Percentiles rank a stretch among this genome's conserved stretches.
Conservation (phyloP, 192 early-diverging fungal species). For the Umbelopsis ramanniana region DNA sequence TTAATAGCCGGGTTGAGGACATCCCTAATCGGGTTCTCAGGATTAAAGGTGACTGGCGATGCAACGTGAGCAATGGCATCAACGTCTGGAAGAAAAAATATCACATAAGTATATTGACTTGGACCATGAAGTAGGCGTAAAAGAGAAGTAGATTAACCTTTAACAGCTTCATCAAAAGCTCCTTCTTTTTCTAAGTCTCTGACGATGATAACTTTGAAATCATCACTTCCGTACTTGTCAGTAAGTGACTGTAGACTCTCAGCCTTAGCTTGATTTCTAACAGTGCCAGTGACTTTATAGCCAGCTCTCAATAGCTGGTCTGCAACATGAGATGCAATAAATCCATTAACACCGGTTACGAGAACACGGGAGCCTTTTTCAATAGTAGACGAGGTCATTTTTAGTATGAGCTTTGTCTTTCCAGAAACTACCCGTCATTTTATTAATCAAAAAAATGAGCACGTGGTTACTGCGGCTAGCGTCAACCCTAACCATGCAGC, state of each 20-base stretch:
- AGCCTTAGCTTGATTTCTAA: conserved; percentile 38
- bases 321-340: conserved; percentile 44
- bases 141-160: conserved; percentile 23
- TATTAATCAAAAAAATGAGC: too few relatives aligned
- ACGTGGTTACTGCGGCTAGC: too few relatives aligned
- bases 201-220: conserved; percentile 34
- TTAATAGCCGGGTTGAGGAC: conserved; percentile 49
- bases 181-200: conserved; percentile 36
- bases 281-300: conserved; percentile 44
- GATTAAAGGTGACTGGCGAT: conserved; percentile 37
- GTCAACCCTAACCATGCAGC: too few relatives aligned
- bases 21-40: conserved; percentile 35
- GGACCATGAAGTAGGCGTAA: neutral
- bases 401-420: neutral
- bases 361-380: neutral
- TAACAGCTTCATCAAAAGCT: conserved; percentile 52
- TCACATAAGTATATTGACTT: neutral
- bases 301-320: conserved; percentile 48
- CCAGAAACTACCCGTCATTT: too few relatives aligned
- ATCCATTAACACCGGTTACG: conserved; percentile 42
- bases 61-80: conserved; percentile 49
- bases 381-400: neutral
- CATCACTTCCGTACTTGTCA: neutral
- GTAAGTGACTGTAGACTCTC: neutral
- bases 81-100: conserved; percentile 21